phyloP scores from a whole-genome alignment of 2,329 filamentous ascomycete genomes.

The Fusarium brevicatenulatum region DNA sequence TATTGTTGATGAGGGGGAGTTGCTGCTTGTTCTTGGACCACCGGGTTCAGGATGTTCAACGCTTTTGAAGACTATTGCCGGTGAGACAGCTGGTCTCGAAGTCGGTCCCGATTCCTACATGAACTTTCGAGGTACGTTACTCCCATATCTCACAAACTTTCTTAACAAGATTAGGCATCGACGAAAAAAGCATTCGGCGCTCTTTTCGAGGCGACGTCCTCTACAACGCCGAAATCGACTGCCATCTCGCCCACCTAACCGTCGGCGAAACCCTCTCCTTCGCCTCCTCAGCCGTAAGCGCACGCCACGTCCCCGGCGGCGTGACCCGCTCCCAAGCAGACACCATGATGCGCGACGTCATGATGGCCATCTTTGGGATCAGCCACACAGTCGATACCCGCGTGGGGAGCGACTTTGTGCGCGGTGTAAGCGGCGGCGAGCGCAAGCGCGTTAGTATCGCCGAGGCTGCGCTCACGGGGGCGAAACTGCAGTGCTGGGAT shows the following conservation, averaged over 20 bases:
- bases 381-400: constrained; percentile 76
- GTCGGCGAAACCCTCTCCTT: constrained; percentile 73
- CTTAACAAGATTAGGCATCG: constrained; percentile 36
- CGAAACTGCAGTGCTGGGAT: constrained; percentile 48
- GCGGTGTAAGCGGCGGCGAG: constrained; percentile 81
- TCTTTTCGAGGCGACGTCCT: constrained; percentile 65
- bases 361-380: constrained; percentile 82
- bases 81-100: constrained; percentile 57
- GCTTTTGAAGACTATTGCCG: constrained; percentile 64
- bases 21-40: constrained; percentile 59
- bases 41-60: constrained; percentile 66
- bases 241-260: constrained; percentile 74
- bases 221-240: constrained; percentile 72
- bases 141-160: accelerated
- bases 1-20: constrained; percentile 43
- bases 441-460: constrained; percentile 82
- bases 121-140: constrained; percentile 61
- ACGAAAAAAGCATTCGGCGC: constrained; percentile 50
- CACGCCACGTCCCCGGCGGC: constrained; percentile 59
- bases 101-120: constrained; percentile 47
- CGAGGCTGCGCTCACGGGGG: constrained; percentile 61
- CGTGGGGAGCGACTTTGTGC: constrained; percentile 75
- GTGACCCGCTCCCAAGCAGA: constrained; percentile 27
- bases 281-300: constrained; percentile 62
- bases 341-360: constrained; percentile 57